These are phyloP conservation scores for Elaeis oleifera DNA, from an alignment of 202 grass and related monocot species.

Conservation along the genomic window DNA sequence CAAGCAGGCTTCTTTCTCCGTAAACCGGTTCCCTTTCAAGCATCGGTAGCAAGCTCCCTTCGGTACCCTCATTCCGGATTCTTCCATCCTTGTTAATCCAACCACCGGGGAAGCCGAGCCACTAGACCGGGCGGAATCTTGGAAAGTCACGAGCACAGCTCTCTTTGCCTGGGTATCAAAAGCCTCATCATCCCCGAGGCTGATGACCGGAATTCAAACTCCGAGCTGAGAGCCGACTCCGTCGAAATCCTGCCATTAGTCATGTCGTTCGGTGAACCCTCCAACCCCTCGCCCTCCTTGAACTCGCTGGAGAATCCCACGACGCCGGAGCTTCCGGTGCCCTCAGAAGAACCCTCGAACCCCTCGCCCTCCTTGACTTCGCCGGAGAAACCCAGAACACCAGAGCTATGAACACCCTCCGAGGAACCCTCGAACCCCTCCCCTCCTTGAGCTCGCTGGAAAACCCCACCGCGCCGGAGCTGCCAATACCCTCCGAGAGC, in stretches of 20 bases:
- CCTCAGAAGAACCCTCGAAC: slow-evolving; percentile 54
- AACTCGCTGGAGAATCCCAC: slow-evolving; percentile 11
- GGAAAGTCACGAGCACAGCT: slow-evolving; percentile 37
- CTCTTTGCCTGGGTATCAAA: neutral
- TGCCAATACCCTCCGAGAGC: no score
- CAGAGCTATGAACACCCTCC: neutral
- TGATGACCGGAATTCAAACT: slow-evolving; percentile 22
- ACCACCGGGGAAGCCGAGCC: slow-evolving; percentile 40
- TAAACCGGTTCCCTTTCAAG: slow-evolving; percentile 54
- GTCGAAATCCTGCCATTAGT: slow-evolving; percentile 1
- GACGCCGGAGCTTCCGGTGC: slow-evolving; percentile 3
- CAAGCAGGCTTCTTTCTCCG: slow-evolving; percentile 70
- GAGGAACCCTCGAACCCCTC: no score
- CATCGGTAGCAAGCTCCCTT: slow-evolving; percentile 61
- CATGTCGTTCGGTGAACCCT: neutral
- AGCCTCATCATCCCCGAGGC: slow-evolving; percentile 36
- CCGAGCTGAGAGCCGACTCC: slow-evolving; percentile 17
- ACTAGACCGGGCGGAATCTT: slow-evolving; percentile 42
- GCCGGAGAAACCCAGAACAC: slow-evolving; percentile 7
- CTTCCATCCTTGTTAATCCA: slow-evolving; percentile 16
- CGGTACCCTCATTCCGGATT: slow-evolving; percentile 10
- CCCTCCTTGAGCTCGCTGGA: no score
- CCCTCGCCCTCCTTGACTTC: slow-evolving; percentile 1
- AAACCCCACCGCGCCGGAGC: no score
- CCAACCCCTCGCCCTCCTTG: neutral